phyloP scores from a whole-genome alignment of 2,329 filamentous ascomycete genomes.

The Colletotrichum sp. region DNA sequence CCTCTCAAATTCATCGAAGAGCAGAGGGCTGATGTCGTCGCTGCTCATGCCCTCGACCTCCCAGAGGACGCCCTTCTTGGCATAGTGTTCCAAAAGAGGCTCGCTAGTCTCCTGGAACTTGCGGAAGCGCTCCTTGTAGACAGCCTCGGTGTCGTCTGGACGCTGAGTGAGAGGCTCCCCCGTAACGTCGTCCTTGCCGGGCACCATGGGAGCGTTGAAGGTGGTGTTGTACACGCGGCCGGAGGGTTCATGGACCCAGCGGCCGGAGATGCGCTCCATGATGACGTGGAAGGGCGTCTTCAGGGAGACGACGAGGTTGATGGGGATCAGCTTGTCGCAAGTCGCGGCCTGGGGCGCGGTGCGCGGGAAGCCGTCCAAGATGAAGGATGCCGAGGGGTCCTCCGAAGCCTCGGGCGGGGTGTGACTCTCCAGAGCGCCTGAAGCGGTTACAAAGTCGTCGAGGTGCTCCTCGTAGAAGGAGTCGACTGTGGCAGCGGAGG shows the following conservation, averaged over 20 bases:
- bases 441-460: constrained; percentile 45
- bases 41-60: constrained; percentile 88
- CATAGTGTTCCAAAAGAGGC: constrained; percentile 88
- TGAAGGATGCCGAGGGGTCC: constrained; percentile 82
- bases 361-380: constrained; percentile 95
- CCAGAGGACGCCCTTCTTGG: constrained; percentile 80
- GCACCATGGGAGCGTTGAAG: constrained; percentile 84
- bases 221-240: constrained; percentile 94
- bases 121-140: constrained; percentile 79
- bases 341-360: constrained; percentile 80
- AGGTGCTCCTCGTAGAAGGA: constrained; percentile 30
- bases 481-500: constrained; percentile 41
- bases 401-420: constrained; percentile 58
- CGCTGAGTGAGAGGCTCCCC: constrained; percentile 85
- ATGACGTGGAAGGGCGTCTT: constrained; percentile 87
- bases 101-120: constrained; percentile 89
- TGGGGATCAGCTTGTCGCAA: constrained; percentile 83
- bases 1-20: constrained; percentile 81
- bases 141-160: constrained; percentile 83
- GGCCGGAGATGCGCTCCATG: constrained; percentile 84
- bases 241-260: constrained; percentile 92
- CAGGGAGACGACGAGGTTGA: constrained; percentile 90
- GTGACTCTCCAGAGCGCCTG: constrained; percentile 40
- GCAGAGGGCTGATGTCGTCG: constrained; percentile 92
- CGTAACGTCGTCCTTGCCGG: constrained; percentile 86